Percentiles rank a stretch among this genome's conserved stretches.
phyloP scores from a whole-genome alignment of 306 rosid genomes.

The Rubus idaeus region DNA sequence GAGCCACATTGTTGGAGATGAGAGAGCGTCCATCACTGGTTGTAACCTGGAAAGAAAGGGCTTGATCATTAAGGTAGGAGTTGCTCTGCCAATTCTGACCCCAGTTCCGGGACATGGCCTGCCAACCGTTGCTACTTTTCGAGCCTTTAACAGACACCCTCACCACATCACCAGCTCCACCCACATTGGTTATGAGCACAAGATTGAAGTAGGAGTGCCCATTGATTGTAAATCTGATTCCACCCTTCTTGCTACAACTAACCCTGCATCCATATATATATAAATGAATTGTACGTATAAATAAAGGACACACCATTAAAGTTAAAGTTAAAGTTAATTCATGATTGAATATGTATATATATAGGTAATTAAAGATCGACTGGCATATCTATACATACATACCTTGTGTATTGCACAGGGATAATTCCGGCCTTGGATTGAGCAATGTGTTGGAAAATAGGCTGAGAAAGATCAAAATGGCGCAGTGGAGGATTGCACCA shows the following conservation, averaged over 20 bases:
- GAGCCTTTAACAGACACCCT: conserved; percentile 75
- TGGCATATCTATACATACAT: background rate
- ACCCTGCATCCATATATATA: conserved; percentile 41
- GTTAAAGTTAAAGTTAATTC: no score
- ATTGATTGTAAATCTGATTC: conserved; percentile 86
- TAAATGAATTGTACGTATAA: no score
- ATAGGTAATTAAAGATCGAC: no score
- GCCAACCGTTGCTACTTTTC: conserved; percentile 48
- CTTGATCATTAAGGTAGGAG: conserved; percentile 52
- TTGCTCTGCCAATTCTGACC: conserved; percentile 92
- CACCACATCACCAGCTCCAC: conserved; percentile 78
- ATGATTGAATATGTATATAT: background rate
- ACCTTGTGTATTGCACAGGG: conserved; percentile 87
- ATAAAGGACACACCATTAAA: no score
- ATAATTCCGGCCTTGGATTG: conserved; percentile 88
- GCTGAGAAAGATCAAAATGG: conserved; percentile 95
- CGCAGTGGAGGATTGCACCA: conserved; percentile 97
- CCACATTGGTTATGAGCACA: conserved; percentile 71
- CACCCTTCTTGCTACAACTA: conserved; percentile 81
- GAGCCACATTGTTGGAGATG: conserved; percentile 48
- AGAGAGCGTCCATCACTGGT: conserved; percentile 61
- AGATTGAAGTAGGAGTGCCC: conserved; percentile 81
- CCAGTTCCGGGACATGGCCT: conserved; percentile 72
- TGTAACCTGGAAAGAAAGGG: conserved; percentile 64
- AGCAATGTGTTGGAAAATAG: conserved; percentile 82